Conservation (phyloP, 2,329 filamentous ascomycete genomes). For the Aureobasidium sp. region DNA sequence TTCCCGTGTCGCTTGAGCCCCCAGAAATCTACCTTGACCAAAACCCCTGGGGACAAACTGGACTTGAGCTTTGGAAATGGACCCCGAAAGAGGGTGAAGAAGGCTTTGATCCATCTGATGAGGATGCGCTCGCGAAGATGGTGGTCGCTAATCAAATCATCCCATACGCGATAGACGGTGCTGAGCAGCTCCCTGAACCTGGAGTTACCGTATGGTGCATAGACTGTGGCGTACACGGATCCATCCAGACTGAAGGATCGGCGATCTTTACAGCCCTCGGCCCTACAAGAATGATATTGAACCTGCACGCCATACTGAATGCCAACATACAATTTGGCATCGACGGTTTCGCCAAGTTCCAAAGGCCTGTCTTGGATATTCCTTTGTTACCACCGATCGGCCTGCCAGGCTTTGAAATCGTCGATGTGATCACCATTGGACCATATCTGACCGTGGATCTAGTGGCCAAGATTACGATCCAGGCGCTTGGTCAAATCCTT, state of each 20-base stretch:
- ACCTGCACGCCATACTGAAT: not conserved
- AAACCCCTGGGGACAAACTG: not conserved
- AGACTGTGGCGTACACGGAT: not conserved
- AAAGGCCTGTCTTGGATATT: not conserved
- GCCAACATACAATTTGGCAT: not conserved
- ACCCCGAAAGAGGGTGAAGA: not conserved
- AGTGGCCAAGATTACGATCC: not conserved
- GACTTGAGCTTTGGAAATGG: not conserved
- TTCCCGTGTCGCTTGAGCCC: not conserved
- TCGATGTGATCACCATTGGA: not conserved
- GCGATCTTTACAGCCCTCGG: not conserved
- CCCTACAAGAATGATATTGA: not conserved
- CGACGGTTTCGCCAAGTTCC: not conserved
- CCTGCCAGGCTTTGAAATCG: not conserved
- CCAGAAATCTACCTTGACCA: not conserved
- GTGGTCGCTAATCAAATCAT: not conserved
- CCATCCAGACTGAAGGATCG: not conserved
- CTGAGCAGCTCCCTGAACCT: not conserved
- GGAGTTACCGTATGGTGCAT: not conserved
- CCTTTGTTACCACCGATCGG: not conserved
- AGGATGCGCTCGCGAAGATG: not conserved
- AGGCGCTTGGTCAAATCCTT: not conserved
- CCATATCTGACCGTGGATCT: not conserved
- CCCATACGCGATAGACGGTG: not conserved
- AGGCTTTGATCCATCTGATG: not conserved